Evolutionary conservation across 345 rosid species (phyloP).

Genomic region (Gossypium turneri): DNA sequence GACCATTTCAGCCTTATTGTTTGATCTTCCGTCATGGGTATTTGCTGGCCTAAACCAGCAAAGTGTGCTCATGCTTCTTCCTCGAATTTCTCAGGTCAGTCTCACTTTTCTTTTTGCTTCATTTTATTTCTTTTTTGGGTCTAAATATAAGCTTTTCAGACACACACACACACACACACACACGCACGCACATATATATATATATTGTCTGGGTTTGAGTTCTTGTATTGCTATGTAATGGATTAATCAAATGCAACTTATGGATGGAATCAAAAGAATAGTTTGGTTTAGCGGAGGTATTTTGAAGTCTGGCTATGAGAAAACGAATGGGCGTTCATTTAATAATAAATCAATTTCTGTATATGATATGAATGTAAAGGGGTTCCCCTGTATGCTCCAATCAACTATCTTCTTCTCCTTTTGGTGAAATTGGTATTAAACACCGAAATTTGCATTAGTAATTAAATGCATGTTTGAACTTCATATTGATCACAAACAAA

Average conservation of each 20-base stretch:
- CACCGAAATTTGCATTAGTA: background rate
- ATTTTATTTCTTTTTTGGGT: background rate
- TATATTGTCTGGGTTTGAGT: background rate
- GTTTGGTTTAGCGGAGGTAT: background rate
- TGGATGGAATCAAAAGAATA: background rate
- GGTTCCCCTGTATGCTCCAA: background rate
- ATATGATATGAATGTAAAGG: background rate
- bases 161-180: no score
- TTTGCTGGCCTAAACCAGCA: constrained; percentile 11
- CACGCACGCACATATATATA: background rate
- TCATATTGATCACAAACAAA: no score
- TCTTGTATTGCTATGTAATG: background rate
- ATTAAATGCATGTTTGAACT: background rate
- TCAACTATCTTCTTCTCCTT: background rate
- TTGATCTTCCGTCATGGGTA: background rate
- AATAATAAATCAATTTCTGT: background rate
- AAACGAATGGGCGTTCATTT: background rate
- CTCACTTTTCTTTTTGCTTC: background rate
- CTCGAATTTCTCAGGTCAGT: background rate
- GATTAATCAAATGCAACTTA: background rate
- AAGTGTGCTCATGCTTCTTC: constrained; percentile 16
- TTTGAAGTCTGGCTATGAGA: background rate
- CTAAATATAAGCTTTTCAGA: background rate
- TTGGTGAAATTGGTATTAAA: background rate
- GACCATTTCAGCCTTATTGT: background rate